Base-by-base conservation (phyloP, 2,329 filamentous ascomycete genomes). In the Xylariaceae sp. region DNA sequence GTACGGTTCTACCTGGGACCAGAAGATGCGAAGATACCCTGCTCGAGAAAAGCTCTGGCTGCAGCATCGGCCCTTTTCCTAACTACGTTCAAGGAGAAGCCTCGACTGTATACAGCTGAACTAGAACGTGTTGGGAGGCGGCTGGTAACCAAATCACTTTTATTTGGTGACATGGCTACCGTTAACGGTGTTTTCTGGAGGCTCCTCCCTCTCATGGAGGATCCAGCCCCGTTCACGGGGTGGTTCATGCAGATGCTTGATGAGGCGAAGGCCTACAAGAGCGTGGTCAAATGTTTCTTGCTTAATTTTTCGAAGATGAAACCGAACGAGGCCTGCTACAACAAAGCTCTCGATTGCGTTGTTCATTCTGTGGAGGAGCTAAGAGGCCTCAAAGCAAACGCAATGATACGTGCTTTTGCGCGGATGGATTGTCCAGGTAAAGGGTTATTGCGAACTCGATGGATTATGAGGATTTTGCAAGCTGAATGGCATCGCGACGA, bases 381-480 rank as follows among this genome's bases (percentile, higher is more conserved):
- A 44, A 53, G 66, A 43, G 68, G 70, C 20, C 55, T 59, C 16
- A 67, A 69, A 40, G 66, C 69, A 2, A 59, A 55, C 4, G 49
- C 62, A 2, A 68, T 77, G 2, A 43, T 78, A 16, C 56, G 53
- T n/a, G 62, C 65, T 1, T 63, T 76, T 19, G 48, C 65, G 3
- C 50, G 47, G 12, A 65, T 73, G 44, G 54, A 65, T 7, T 56
- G 50, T 41, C 61, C 67, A 9, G 44, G 32, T 0, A 32, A 56
- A 2, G 56, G 45, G 4, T 54, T 54, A n/a, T 48, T 77, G 44
- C 68, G 63, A 23, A 67, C 70, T 3, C 44, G 65, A 10, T 79
- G 76, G 75, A 65, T 74, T 0, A 71, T 73, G 21, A 70, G 66
- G 50, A 61, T 79, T 1, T 49, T 79, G 14, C 67, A 69, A 20